Evolutionary conservation across 805 yeast species (phyloP), one percentile per base, ranked within the genome.

Genomic region (Lachancea sp.): DNA sequence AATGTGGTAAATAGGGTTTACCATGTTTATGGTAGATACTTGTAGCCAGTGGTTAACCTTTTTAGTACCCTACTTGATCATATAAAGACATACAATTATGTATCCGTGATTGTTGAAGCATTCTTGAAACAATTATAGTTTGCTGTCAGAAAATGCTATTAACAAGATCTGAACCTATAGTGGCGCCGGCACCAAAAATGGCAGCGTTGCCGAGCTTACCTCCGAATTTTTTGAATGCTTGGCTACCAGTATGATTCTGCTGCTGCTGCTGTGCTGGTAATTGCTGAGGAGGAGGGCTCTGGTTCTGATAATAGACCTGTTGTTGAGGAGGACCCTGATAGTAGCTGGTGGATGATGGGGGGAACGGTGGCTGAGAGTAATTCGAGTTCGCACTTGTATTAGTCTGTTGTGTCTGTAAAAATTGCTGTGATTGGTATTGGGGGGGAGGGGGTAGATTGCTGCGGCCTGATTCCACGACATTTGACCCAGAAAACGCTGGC

Each of bases 131-230:
- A 18, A 30, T 30, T 8, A 30, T 11, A 12, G 6, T 18, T 12
- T 3, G 36, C 12, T n/a, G 12, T 58, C 64, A 78, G 51, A 82
- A 78, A 45, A 85, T 81, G 31, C 84, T 72, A 54, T 83, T 78
- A 29, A 89, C 85, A 38, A 90, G 52, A 54, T 83, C 87, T 33
- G 85, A 73, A 56, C 97, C 97, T 40, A 89, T 70, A 1, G 96
- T 81, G 29, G 97, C 95, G 69, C 97, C 97, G 8, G 95, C 96
- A 63, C 97, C 97, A 50, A 87, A 90, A 36, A 89, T 77, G 25
- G 94, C 89, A n/a, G 97, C 94, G 50, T 87, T 78, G 45, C 95
- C 96, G 44, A 89, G 66, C 63, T 85, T 82, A 47, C 83, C 72
- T 19, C 94, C 94, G 50, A 85, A 76, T 54, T 73, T 80, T 62